Conservation (phyloP, 2,329 filamentous ascomycete species). For the Delphinella strobiligena region DNA sequence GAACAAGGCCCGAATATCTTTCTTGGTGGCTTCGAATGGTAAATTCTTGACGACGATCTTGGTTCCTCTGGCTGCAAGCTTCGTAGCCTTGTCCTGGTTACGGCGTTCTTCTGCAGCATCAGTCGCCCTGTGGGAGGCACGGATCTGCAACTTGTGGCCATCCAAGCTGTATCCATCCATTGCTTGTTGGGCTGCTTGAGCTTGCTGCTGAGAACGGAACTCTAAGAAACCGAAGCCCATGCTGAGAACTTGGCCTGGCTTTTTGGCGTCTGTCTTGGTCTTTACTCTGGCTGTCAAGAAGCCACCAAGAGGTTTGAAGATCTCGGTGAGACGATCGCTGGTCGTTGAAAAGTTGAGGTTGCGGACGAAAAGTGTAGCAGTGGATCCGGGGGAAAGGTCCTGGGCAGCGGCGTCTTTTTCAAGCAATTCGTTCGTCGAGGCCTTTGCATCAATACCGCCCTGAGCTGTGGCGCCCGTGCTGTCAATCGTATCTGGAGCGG, state of each 20-base stretch:
- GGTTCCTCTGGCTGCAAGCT: slow-evolving; percentile 61
- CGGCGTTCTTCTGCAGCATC: slow-evolving; percentile 82
- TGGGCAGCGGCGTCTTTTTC: slow-evolving; percentile 26
- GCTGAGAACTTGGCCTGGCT: slow-evolving; percentile 72
- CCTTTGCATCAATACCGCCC: slow-evolving; percentile 35
- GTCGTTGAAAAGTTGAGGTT: slow-evolving; percentile 91
- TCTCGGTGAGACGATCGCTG: slow-evolving; percentile 59
- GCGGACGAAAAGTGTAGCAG: slow-evolving; percentile 69
- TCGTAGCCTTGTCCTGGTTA: slow-evolving; percentile 73
- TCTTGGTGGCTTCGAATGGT: slow-evolving; percentile 89
- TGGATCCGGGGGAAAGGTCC: slow-evolving; percentile 45
- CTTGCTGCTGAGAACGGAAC: slow-evolving; percentile 66
- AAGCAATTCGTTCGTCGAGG: slow-evolving; percentile 58
- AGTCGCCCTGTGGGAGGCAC: slow-evolving; percentile 72
- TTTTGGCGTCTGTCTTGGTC: slow-evolving; percentile 87
- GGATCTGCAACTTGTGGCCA: slow-evolving; percentile 72
- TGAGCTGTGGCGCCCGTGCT: slow-evolving; percentile 21
- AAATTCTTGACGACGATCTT: slow-evolving; percentile 98
- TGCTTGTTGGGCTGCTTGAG: slow-evolving; percentile 64
- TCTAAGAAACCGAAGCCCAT: slow-evolving; percentile 97
- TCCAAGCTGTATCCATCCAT: slow-evolving; percentile 88
- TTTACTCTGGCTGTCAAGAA: slow-evolving; percentile 86
- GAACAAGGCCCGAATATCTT: slow-evolving; percentile 77
- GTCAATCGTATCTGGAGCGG: slow-evolving; percentile 16
- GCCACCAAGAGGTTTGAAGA: slow-evolving; percentile 71